Base-by-base conservation (phyloP, 2,329 filamentous ascomycete species). In the Calonectria leucothoes region DNA sequence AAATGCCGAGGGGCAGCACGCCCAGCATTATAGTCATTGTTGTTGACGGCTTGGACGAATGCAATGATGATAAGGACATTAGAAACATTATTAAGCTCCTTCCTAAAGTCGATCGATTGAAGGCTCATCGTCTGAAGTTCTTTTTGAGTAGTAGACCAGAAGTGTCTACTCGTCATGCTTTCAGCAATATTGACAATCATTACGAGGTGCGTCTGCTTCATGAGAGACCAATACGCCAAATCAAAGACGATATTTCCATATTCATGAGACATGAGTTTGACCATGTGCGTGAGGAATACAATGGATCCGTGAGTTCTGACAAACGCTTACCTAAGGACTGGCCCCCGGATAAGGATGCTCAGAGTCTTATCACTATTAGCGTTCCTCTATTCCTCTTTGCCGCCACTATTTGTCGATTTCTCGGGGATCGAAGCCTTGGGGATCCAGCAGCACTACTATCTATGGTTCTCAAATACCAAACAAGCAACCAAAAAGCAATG, bases 351-450 rank as follows among this genome's bases (percentile, higher is more conserved):
- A 15, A 42, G 0, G 20, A 29, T 0, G 48, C 66, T 1, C 10
- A 63, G 31, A 42, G 7, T 6, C 77, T 85, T 1, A 69, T 82
- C 2, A 12, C 70, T 10, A 82, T 81, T 69, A 79, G 84, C 1
- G 71, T 78, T 3, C 82, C 84, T 0, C 75, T 86, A 0, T 85
- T 85, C 64, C 84, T 85, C 51, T 83, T 82, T 20, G 83, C 84
- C 1, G 78, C 83, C 23, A 85, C 83, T 0, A 73, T 82, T 0
- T 83, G 80, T 27, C 82, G 79, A 0, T 83, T 83, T n/a, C 69
- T 85, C 1, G 59, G 59, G 2, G 76, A 81, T 15, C 66, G 61
- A 12, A 67, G 55, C 12, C 63, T 42, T 20, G 77, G 78, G 2
- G 49, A 78, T 5, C 81, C 80, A 7, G 65, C 76, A 0, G 39